phyloP scores from a whole-genome alignment of 768 basidiomycete genomes.

The Daedaleopsis nitida region DNA sequence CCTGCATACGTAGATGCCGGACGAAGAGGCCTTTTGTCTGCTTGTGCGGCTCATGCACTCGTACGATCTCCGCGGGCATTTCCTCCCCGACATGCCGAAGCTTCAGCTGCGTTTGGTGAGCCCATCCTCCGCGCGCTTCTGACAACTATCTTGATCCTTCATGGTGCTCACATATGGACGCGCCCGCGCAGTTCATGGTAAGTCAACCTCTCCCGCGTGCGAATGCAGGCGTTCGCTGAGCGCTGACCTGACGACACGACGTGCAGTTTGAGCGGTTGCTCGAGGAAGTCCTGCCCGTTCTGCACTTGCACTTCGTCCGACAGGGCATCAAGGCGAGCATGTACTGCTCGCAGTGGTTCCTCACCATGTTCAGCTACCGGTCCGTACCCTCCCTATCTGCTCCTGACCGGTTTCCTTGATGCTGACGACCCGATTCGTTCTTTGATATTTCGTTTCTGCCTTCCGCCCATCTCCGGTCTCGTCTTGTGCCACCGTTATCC shows the following conservation, averaged over 20 bases:
- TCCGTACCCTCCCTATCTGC: constrained; percentile 39
- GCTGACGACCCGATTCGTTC: too few species aligned
- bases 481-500: too few species aligned
- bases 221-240: background rate
- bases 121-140: background rate
- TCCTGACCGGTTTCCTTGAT: background rate
- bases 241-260: constrained; percentile 8
- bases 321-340: constrained; percentile 97
- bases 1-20: constrained; percentile 88
- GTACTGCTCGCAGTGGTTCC: constrained; percentile 99
- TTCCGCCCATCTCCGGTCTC: too few species aligned
- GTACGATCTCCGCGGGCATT: constrained; percentile 95
- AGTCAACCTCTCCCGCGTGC: background rate
- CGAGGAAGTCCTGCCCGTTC: constrained; percentile 89
- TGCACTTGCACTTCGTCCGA: constrained; percentile 91
- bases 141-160: too few species aligned
- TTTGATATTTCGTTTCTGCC: background rate
- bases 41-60: constrained; percentile 95
- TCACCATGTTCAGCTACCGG: constrained; percentile 97
- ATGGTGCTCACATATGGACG: background rate
- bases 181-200: constrained; percentile 60
- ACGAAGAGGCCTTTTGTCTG: constrained; percentile 97
- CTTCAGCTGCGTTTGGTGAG: constrained; percentile 86
- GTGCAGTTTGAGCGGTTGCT: constrained; percentile 88
- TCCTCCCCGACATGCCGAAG: constrained; percentile 99